phyloP scores from a whole-genome alignment of 2,329 filamentous ascomycete species.

The Penicillium sp. region DNA sequence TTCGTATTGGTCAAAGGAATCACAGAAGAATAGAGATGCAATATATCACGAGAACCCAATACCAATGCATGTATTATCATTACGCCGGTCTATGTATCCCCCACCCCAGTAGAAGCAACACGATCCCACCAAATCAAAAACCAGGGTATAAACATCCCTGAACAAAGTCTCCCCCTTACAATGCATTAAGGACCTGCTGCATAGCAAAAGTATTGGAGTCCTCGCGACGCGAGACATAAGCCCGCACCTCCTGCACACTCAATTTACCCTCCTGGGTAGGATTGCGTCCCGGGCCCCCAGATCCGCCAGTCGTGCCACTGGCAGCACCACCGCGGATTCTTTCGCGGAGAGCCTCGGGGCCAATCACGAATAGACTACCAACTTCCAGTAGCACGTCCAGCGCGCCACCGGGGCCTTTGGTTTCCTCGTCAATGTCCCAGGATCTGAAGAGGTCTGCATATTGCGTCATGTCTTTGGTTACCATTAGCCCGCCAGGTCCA shows the following conservation, averaged over 20 bases:
- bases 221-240: slow-evolving; percentile 80
- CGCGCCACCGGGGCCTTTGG: slow-evolving; percentile 47
- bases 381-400: slow-evolving; percentile 91
- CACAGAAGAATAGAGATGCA: neutral
- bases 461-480: slow-evolving; percentile 91
- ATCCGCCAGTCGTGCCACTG: slow-evolving; percentile 38
- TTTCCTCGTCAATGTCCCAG: slow-evolving; percentile 72
- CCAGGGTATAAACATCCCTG: slow-evolving; percentile 1
- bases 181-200: slow-evolving; percentile 71
- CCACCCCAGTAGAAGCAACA: neutral
- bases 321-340: slow-evolving; percentile 60
- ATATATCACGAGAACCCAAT: neutral
- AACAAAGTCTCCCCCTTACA: slow-evolving; percentile 40
- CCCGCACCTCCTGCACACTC: slow-evolving; percentile 58
- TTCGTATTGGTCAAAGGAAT: neutral
- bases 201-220: slow-evolving; percentile 78
- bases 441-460: slow-evolving; percentile 82
- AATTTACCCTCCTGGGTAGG: slow-evolving; percentile 50
- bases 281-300: slow-evolving; percentile 42
- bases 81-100: neutral
- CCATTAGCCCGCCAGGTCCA: slow-evolving; percentile 88
- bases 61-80: neutral
- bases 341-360: slow-evolving; percentile 72
- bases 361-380: slow-evolving; percentile 92
- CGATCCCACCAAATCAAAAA: slow-evolving; percentile 1